Base-by-base conservation (phyloP, 371 early-diverging fungal species). In the Mortierella sp. region DNA sequence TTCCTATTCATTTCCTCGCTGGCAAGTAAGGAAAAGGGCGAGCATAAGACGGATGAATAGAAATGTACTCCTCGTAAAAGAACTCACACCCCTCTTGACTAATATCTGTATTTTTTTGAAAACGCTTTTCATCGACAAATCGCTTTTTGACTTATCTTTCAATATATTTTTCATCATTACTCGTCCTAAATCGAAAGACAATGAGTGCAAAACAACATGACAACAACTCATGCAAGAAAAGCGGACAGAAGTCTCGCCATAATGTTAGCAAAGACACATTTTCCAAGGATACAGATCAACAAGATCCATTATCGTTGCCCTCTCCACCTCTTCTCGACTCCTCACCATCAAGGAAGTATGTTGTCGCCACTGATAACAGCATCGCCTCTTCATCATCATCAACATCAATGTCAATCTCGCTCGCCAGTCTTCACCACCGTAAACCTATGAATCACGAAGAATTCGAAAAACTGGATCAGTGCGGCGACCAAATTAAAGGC, bases 301-400 rank as follows among this genome's bases (percentile, higher is more conserved):
- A 35, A 40, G 55, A 55, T 26, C 55, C 61, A 61, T 35, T n/a
- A 39, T 24, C 22, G 39, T 20, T 39, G 11, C n/a, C 20, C 20
- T 26, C 28, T 39, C 22, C 61, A n/a, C 61, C 61, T 35, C n/a
- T 22, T 35, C 61, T 61, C 39, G 49, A 43, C 43, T 18, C 60
- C n/a, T 35, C n/a, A 37, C 20, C 35, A 32, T 30, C 37, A 32
- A 60, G 30, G 6, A n/a, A 60, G 39, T 35, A 20, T 28, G 28
- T 57, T 26, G 57, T 26, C 22, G 49, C 30, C 18, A 37, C 43
- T 40, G 43, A 40, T 40, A 40, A 14, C 14, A 40, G n/a, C n/a
- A 4, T 55, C n/a, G 24, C 3, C 9, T 40, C 43, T 11, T 55
- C 22, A 24, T 55, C 55, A 12, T 4, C 55, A 22, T 12, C 9